Evolutionary conservation across 2,329 filamentous ascomycete genomes (phyloP).

Genomic region (Septoria linicola): DNA sequence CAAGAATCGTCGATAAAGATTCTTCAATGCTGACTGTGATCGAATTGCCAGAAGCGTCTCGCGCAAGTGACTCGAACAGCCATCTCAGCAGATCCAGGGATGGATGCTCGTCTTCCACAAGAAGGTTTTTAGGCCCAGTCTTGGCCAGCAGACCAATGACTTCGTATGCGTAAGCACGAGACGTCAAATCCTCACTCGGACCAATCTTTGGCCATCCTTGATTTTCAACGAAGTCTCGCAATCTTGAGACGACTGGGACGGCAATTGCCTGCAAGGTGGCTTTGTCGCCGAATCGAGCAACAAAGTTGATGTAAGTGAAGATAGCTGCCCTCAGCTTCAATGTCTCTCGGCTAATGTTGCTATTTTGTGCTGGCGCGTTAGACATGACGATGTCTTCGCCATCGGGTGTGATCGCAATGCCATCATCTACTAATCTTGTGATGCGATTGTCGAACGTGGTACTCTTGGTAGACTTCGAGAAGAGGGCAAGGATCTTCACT

Average conservation of each 20-base stretch:
- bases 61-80: slow-evolving; percentile 79
- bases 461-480: slow-evolving; percentile 74
- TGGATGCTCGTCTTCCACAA: slow-evolving; percentile 44
- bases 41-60: slow-evolving; percentile 70
- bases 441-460: slow-evolving; percentile 69
- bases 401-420: slow-evolving; percentile 52
- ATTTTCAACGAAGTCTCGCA: slow-evolving; percentile 71
- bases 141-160: slow-evolving; percentile 79
- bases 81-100: slow-evolving; percentile 64
- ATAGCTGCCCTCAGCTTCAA: slow-evolving; percentile 78
- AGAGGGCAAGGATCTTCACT: slow-evolving; percentile 70
- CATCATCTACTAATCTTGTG: slow-evolving; percentile 65
- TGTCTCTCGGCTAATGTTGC: slow-evolving; percentile 66
- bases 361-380: slow-evolving; percentile 35
- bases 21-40: slow-evolving; percentile 87
- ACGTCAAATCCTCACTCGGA: slow-evolving; percentile 56
- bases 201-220: slow-evolving; percentile 78
- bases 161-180: slow-evolving; percentile 83
- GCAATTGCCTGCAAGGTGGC: slow-evolving; percentile 65
- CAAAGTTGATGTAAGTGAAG: slow-evolving; percentile 84
- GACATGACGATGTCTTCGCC: slow-evolving; percentile 37
- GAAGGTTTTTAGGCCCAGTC: slow-evolving; percentile 59
- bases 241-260: slow-evolving; percentile 63
- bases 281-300: slow-evolving; percentile 68
- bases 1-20: slow-evolving; percentile 75